Evolutionary conservation across 1,284 basidiomycete species (phyloP).

Genomic region (Ceratobasidium sp.): DNA sequence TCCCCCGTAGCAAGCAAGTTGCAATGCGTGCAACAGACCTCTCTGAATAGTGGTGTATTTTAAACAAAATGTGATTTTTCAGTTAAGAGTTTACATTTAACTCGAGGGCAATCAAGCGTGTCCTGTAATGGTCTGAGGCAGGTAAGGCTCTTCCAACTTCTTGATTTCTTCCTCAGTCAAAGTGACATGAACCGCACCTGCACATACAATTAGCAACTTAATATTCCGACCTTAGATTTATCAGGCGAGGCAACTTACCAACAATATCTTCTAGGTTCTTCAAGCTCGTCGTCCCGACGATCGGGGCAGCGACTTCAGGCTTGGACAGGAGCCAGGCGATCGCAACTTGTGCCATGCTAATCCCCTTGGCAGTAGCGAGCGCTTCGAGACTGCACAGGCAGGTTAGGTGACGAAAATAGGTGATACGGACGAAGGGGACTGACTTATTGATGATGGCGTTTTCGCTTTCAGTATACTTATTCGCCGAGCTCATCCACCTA

Average conservation of each 20-base stretch:
- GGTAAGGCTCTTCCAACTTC: slow-evolving; percentile 33
- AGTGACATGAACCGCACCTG: slow-evolving; percentile 42
- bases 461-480: slow-evolving; percentile 3
- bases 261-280: slow-evolving; percentile 44
- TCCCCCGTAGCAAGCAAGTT: too few species aligned
- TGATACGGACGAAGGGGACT: not conserved
- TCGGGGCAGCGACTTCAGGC: slow-evolving; percentile 39
- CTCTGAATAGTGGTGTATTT: too few species aligned
- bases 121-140: slow-evolving; percentile 22
- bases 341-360: slow-evolving; percentile 48
- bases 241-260: slow-evolving; percentile 18
- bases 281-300: slow-evolving; percentile 45
- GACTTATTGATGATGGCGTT: slow-evolving; percentile 32
- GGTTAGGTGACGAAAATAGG: not conserved
- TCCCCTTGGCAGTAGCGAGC: slow-evolving; percentile 49
- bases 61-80: too few species aligned
- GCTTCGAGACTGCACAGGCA: slow-evolving; percentile 47
- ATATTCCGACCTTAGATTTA: not conserved
- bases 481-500: not conserved
- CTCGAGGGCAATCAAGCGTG: not conserved
- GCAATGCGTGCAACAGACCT: too few species aligned
- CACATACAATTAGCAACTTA: not conserved
- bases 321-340: slow-evolving; percentile 41
- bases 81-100: too few species aligned
- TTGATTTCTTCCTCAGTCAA: slow-evolving; percentile 48